These are phyloP conservation scores for Tetracentron sinense DNA, from an alignment of 164 flowering plant species.

Conservation along the genomic window DNA sequence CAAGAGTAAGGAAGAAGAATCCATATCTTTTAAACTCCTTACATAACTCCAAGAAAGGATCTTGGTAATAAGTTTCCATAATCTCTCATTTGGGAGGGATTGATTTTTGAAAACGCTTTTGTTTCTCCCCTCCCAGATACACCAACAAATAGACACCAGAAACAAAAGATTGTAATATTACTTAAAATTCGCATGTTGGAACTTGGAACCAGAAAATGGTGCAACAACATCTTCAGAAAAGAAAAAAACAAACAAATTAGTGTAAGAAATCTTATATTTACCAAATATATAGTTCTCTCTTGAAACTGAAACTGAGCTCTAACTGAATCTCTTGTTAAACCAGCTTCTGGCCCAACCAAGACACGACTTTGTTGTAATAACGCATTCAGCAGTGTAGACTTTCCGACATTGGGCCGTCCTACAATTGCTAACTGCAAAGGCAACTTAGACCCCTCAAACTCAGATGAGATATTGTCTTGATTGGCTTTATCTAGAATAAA, in stretches of 20 bases:
- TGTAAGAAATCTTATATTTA: constrained; percentile 17
- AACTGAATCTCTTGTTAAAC: constrained; percentile 92
- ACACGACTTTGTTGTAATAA: constrained; percentile 88
- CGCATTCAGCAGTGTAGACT: constrained; percentile 86
- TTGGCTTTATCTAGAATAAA: constrained; percentile 30
- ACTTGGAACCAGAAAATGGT: not conserved
- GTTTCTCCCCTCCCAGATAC: too few species aligned
- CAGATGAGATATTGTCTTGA: constrained; percentile 21
- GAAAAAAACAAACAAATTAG: constrained; percentile 3
- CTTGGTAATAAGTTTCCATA: too few species aligned
- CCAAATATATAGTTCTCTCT: constrained; percentile 73
- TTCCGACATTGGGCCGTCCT: constrained; percentile 97
- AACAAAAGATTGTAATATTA: not conserved
- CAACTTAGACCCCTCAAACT: constrained; percentile 56
- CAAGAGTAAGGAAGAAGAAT: too few species aligned
- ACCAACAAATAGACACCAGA: too few species aligned
- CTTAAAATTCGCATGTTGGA: not conserved
- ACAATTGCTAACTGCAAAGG: constrained; percentile 92
- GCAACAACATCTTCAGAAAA: not conserved
- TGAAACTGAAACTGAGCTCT: constrained; percentile 76
- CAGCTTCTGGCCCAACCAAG: constrained; percentile 92
- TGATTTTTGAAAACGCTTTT: too few species aligned
- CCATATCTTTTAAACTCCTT: too few species aligned
- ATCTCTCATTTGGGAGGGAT: too few species aligned
- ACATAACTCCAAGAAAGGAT: too few species aligned